phyloP scores from a whole-genome alignment of 1,139 yeast species.

The Yamadazyma sp. region DNA sequence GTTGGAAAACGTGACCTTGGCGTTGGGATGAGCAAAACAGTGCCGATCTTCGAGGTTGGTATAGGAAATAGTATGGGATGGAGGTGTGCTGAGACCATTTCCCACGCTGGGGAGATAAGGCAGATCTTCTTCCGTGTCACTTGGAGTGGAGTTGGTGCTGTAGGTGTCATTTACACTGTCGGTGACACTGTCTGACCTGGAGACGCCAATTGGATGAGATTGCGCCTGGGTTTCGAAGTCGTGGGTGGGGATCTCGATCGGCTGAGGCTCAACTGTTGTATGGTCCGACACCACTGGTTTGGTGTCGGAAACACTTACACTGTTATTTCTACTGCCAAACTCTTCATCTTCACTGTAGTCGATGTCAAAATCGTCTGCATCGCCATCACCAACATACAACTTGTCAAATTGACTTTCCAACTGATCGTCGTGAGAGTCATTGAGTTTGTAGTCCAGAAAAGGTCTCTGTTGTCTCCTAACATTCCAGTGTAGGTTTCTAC shows the following conservation, averaged over 20 bases:
- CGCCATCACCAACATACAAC: slow-evolving; percentile 12
- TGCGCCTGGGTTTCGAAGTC: not conserved
- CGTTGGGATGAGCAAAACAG: slow-evolving; percentile 44
- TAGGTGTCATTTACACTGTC: not conserved
- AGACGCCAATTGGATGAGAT: not conserved
- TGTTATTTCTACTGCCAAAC: not conserved
- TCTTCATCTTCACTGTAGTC: slow-evolving; percentile 24
- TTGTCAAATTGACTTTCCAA: slow-evolving; percentile 17
- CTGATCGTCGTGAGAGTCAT: slow-evolving; percentile 16
- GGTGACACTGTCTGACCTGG: not conserved
- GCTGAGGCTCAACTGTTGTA: not conserved
- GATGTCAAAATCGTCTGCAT: slow-evolving; percentile 18
- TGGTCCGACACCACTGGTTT: too few relatives aligned
- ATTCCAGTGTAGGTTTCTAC: slow-evolving; percentile 85
- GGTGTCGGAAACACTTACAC: not conserved
- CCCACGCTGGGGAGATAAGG: slow-evolving; percentile 28
- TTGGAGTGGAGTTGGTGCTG: slow-evolving; percentile 9
- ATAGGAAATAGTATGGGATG: slow-evolving; percentile 21
- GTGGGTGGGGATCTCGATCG: not conserved
- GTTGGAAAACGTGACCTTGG: slow-evolving; percentile 25
- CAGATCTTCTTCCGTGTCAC: slow-evolving; percentile 16
- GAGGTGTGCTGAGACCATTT: slow-evolving; percentile 32
- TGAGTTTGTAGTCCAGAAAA: slow-evolving; percentile 33
- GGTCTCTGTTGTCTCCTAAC: slow-evolving; percentile 80
- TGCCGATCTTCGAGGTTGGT: slow-evolving; percentile 31